A percentile compares a stretch with the other conserved stretches of the same genome.
phyloP scores from a whole-genome alignment of 1,284 basidiomycete genomes.

The Afroboletus lepidellus region DNA sequence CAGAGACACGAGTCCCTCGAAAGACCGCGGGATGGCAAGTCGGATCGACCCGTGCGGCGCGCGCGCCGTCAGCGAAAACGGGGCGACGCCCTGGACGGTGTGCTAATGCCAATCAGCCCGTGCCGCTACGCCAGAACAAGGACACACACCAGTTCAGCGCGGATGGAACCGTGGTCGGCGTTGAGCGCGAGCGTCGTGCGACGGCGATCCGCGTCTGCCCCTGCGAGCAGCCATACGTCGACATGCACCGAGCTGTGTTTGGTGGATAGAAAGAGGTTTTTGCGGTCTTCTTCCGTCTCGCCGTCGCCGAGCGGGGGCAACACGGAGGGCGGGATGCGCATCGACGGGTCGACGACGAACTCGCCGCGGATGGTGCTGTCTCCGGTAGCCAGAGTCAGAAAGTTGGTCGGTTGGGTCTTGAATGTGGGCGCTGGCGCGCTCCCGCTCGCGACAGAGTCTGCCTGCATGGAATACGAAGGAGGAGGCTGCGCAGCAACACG shows the following conservation, averaged over 20 bases:
- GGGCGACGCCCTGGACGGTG: slow-evolving; percentile 6
- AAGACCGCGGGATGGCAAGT: slow-evolving; percentile 22
- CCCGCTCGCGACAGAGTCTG: neutral
- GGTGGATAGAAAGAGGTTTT: slow-evolving; percentile 35
- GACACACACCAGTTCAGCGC: slow-evolving; percentile 6
- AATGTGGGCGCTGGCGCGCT: neutral
- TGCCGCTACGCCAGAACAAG: no score
- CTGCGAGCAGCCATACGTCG: slow-evolving; percentile 30
- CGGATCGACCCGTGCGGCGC: slow-evolving; percentile 15
- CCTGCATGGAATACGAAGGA: slow-evolving; percentile 21
- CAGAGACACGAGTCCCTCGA: slow-evolving; percentile 22
- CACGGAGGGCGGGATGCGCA: slow-evolving; percentile 35
- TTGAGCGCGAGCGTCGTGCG: slow-evolving; percentile 19
- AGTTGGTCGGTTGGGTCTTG: slow-evolving; percentile 38
- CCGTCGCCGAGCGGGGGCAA: slow-evolving; percentile 31
- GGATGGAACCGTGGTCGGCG: slow-evolving; percentile 15
- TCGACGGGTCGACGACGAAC: slow-evolving; percentile 38
- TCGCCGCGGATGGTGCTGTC: slow-evolving; percentile 33
- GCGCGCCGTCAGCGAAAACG: slow-evolving; percentile 15
- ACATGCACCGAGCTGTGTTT: slow-evolving; percentile 32
- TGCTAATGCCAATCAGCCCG: neutral
- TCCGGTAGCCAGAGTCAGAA: slow-evolving; percentile 31
- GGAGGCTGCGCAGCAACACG: slow-evolving; percentile 19
- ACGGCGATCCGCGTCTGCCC: neutral
- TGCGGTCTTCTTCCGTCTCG: slow-evolving; percentile 35